A percentile compares a stretch with the other conserved stretches of the same genome.
These are phyloP conservation scores for Petunia axillaris DNA, from an alignment of 257 asterid species.

Conservation along the genomic window DNA sequence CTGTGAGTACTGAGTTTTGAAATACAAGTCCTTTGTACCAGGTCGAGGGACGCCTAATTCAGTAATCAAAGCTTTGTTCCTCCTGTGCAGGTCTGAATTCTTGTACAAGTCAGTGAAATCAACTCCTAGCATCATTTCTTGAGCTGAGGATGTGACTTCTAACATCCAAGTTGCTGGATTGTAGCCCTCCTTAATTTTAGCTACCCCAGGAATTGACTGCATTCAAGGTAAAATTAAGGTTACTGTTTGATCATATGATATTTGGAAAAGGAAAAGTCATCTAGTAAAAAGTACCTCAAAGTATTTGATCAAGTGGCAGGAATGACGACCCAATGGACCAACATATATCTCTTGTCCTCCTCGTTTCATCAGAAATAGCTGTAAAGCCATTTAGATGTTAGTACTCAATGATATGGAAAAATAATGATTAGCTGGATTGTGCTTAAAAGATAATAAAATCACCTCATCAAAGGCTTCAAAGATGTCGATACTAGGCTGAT, in stretches of 20 bases:
- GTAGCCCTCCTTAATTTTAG: conserved; percentile 54
- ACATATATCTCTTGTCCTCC: conserved; percentile 77
- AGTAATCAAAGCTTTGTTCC: conserved; percentile 51
- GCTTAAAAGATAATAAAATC: neutral
- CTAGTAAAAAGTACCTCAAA: conserved; percentile 48
- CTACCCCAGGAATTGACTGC: conserved; percentile 50
- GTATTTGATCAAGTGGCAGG: conserved; percentile 51
- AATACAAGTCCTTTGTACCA: conserved; percentile 45
- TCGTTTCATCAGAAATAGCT: conserved; percentile 62
- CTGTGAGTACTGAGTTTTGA: conserved; percentile 47
- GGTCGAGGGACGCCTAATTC: conserved; percentile 52
- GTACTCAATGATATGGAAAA: neutral
- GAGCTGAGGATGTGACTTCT: conserved; percentile 54
- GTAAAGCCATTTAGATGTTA: conserved; percentile 21
- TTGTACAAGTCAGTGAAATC: conserved; percentile 49
- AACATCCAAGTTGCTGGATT: conserved; percentile 83
- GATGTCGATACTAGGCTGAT: conserved; percentile 74
- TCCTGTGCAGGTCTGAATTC: conserved; percentile 55
- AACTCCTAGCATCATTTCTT: conserved; percentile 47
- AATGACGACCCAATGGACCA: conserved; percentile 67
- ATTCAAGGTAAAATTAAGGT: conserved; percentile 1
- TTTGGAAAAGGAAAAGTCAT: neutral
- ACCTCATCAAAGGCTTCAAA: conserved; percentile 78
- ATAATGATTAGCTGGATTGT: neutral
- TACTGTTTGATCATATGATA: neutral